Conservation (phyloP, 164 flowering plant species). For the Piper betle region DNA sequence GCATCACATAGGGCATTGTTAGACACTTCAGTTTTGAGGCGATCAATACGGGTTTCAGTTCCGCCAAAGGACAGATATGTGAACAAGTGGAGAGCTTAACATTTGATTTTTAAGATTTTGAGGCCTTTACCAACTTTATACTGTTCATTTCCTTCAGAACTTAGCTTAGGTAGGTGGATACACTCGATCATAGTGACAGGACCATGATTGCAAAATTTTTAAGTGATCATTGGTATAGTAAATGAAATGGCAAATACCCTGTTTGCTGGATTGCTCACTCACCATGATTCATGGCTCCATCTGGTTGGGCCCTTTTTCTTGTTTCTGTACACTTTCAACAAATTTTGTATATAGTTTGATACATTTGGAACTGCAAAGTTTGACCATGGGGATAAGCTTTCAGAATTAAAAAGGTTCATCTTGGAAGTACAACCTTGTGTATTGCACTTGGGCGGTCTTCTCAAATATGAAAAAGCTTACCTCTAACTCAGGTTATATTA, state of each 20-base stretch:
- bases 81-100: constrained; percentile 4
- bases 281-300: background rate
- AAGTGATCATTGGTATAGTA: background rate
- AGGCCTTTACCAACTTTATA: background rate
- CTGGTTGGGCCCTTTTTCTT: background rate
- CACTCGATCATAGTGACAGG: background rate
- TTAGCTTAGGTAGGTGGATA: background rate
- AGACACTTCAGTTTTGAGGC: constrained; percentile 10
- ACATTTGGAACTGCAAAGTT: no score
- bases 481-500: no score
- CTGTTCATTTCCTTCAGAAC: background rate
- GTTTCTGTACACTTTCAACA: background rate
- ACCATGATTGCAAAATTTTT: background rate
- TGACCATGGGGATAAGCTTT: no score
- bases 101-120: background rate
- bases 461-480: no score
- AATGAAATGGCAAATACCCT: background rate
- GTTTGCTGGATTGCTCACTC: background rate
- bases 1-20: constrained; percentile 1
- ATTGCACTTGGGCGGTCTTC: no score
- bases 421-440: no score
- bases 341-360: no score
- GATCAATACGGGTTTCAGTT: constrained; percentile 10
- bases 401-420: no score
- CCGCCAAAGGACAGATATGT: constrained; percentile 5